Percentiles rank a stretch among this genome's conserved stretches.
Conservation (phyloP, 441 rosid genomes). For the Hura crepitans region DNA sequence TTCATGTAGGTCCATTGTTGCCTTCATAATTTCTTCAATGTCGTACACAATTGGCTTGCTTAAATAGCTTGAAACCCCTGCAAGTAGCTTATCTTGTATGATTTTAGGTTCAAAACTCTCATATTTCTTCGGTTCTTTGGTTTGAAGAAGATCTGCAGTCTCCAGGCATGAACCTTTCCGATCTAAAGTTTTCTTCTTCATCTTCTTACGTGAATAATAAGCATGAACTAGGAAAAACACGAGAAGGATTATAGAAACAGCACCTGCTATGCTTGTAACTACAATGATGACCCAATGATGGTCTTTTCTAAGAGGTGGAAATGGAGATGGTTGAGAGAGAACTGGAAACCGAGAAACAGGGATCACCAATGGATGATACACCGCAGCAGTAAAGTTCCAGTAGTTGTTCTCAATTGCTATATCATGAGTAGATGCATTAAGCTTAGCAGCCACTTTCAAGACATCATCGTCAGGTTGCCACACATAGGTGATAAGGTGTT, state of each 20-base stretch:
- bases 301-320: slow-evolving; percentile 22
- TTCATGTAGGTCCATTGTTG: slow-evolving; percentile 42
- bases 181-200: slow-evolving; percentile 27
- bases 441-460: slow-evolving; percentile 35
- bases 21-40: slow-evolving; percentile 37
- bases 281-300: slow-evolving; percentile 20
- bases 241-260: slow-evolving; percentile 25
- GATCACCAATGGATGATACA: slow-evolving; percentile 40
- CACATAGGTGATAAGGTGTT: slow-evolving; percentile 43
- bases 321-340: slow-evolving; percentile 31
- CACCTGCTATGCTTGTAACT: slow-evolving; percentile 21
- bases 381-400: slow-evolving; percentile 31
- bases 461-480: slow-evolving; percentile 50
- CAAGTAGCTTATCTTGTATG: slow-evolving; percentile 40
- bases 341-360: slow-evolving; percentile 47
- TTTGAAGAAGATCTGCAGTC: slow-evolving; percentile 38
- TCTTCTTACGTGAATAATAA: slow-evolving; percentile 16
- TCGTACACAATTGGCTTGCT: slow-evolving; percentile 43
- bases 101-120: slow-evolving; percentile 34
- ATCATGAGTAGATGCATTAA: slow-evolving; percentile 31
- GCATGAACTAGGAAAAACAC: slow-evolving; percentile 23
- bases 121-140: slow-evolving; percentile 22
- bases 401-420: slow-evolving; percentile 40
- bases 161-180: slow-evolving; percentile 32
- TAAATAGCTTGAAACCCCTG: slow-evolving; percentile 50